phyloP scores from a whole-genome alignment of 2,329 filamentous ascomycete species.

The Alternaria brassicae region DNA sequence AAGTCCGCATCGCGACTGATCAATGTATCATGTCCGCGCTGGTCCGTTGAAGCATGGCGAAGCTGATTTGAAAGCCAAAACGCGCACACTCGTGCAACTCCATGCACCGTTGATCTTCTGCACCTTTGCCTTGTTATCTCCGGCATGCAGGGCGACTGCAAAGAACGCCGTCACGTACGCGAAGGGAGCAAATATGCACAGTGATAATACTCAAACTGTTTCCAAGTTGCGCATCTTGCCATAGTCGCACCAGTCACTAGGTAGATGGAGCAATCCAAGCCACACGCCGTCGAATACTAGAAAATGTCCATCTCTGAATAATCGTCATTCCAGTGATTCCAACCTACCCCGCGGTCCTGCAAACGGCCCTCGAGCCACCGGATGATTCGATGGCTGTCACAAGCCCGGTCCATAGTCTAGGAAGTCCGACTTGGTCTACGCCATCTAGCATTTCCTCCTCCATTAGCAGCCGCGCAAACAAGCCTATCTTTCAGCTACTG shows the following conservation, averaged over 20 bases:
- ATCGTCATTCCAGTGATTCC: conserved; percentile 9
- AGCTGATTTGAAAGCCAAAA: conserved; percentile 5
- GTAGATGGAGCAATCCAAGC: background rate
- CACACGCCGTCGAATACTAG: conserved; percentile 4
- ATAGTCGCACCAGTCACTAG: background rate
- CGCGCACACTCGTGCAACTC: background rate
- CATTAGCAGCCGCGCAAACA: conserved; percentile 13
- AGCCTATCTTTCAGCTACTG: conserved; percentile 16
- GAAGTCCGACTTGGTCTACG: conserved; percentile 7
- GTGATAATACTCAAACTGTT: background rate
- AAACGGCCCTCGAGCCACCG: conserved; percentile 20
- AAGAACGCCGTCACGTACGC: background rate
- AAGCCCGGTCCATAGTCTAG: conserved; percentile 1
- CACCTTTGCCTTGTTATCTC: background rate
- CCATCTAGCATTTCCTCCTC: conserved; percentile 3
- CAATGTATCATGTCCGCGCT: background rate
- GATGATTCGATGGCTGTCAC: conserved; percentile 16
- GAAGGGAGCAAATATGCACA: background rate
- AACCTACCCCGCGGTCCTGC: conserved; percentile 28
- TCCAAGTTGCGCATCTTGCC: background rate
- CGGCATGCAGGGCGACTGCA: conserved; percentile 12
- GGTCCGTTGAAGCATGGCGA: background rate
- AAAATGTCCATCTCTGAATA: conserved; percentile 23
- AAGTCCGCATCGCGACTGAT: background rate
- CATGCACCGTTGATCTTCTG: conserved; percentile 3